A percentile compares a stretch with the other conserved stretches of the same genome.
These are phyloP conservation scores for Cetradonia linearis DNA, from an alignment of 495 filamentous ascomycete species.

Conservation along the genomic window DNA sequence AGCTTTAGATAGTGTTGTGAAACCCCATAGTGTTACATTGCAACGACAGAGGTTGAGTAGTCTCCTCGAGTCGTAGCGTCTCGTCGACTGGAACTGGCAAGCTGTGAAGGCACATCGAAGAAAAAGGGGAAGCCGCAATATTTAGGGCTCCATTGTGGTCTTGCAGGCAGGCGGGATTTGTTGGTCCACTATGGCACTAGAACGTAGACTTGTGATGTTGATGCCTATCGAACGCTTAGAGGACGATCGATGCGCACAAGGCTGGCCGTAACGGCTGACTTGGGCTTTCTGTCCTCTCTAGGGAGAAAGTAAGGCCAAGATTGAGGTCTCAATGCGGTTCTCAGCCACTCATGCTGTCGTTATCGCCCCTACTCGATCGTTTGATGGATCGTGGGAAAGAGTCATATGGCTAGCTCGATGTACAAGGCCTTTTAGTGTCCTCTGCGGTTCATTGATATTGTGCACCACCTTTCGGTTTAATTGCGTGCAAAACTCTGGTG, in stretches of 20 bases:
- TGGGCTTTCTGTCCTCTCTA: not conserved
- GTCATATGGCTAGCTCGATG: slow-evolving; percentile 14
- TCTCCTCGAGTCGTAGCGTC: not conserved
- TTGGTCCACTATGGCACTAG: slow-evolving; percentile 5
- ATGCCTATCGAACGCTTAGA: slow-evolving; percentile 18
- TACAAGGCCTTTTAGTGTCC: slow-evolving; percentile 1
- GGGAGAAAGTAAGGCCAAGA: not conserved
- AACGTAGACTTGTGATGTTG: slow-evolving; percentile 8
- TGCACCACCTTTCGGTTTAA: not conserved
- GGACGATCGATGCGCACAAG: slow-evolving; percentile 17
- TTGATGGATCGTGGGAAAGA: slow-evolving; percentile 13
- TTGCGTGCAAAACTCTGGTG: not conserved
- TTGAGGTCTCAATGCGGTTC: not conserved
- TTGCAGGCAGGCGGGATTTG: not conserved
- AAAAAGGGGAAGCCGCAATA: not conserved
- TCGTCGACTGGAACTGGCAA: not conserved
- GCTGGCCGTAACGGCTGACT: slow-evolving; percentile 8
- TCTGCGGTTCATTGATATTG: slow-evolving; percentile 2
- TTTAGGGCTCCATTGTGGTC: slow-evolving; percentile 14
- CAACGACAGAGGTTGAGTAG: slow-evolving; percentile 9
- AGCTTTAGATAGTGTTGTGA: not conserved
- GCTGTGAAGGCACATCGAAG: slow-evolving; percentile 5
- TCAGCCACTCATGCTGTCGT: slow-evolving; percentile 7
- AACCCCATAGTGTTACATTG: slow-evolving; percentile 14
- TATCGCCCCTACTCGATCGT: slow-evolving; percentile 2